phyloP scores from a whole-genome alignment of 169 alveolate species.

The Amoebophrya sp. region DNA sequence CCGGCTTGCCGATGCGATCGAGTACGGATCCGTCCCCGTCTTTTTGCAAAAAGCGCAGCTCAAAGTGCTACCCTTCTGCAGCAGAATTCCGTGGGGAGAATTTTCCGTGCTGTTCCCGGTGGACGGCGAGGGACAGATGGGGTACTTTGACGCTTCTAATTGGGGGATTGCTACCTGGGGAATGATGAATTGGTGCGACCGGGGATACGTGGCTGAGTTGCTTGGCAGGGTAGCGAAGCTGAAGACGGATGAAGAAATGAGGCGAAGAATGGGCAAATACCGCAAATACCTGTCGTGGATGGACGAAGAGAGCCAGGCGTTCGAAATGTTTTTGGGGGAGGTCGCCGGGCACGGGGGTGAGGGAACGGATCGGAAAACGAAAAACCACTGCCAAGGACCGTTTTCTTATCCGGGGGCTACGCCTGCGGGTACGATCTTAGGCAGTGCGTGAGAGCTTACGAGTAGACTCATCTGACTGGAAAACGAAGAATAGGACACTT shows the following conservation, averaged over 20 bases:
- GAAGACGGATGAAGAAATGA: not conserved
- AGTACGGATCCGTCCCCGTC: not conserved
- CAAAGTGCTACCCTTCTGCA: not conserved
- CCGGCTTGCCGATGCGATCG: not conserved
- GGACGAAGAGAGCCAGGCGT: not conserved
- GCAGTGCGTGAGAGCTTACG: too few relatives aligned
- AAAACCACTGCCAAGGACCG: too few relatives aligned
- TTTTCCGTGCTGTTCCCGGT: not conserved
- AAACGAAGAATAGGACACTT: too few relatives aligned
- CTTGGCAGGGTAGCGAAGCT: not conserved
- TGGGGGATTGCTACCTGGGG: too few relatives aligned
- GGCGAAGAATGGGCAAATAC: not conserved
- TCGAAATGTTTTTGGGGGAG: not conserved
- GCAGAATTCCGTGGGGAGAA: not conserved
- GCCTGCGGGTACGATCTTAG: too few relatives aligned
- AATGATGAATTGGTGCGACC: too few relatives aligned
- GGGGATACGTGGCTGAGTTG: not conserved
- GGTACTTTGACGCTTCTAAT: too few relatives aligned
- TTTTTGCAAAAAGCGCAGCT: not conserved
- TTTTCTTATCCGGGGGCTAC: too few relatives aligned
- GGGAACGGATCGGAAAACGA: too few relatives aligned
- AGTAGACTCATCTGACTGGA: too few relatives aligned
- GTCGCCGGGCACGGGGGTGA: not conserved
- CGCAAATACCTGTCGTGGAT: not conserved
- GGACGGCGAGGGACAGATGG: not conserved